Evolutionary conservation across 148 eudicot species (phyloP).

Genomic region (Fagopyrum esculentum): DNA sequence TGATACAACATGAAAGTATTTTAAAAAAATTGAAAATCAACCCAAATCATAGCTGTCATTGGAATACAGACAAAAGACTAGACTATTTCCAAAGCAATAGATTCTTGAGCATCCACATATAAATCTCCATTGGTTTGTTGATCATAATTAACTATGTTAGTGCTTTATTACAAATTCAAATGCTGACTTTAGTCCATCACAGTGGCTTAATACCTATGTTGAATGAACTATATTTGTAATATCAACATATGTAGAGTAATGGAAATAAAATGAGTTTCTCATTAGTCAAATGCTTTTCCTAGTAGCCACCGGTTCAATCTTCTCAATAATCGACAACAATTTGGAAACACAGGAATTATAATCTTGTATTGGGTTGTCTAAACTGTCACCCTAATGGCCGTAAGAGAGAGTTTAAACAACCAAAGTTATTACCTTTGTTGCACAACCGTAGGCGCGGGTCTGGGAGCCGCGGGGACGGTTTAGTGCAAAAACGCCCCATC

Average conservation of each 20-base stretch:
- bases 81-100: neutral
- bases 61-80: neutral
- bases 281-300: neutral
- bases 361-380: no score
- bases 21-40: neutral
- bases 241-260: neutral
- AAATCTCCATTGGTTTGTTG: neutral
- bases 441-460: no score
- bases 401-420: no score
- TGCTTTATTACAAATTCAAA: neutral
- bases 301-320: neutral
- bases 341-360: no score
- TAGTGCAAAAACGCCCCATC: no score
- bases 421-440: no score
- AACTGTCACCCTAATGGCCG: no score
- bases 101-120: neutral
- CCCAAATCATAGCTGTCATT: neutral
- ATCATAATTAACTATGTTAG: neutral
- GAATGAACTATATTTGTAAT: neutral
- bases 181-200: neutral
- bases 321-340: neutral
- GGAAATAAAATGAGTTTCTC: neutral
- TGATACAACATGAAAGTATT: constrained; percentile 15
- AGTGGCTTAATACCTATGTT: neutral
- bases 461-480: no score